These are phyloP conservation scores for Papiliotrema terrestris DNA, from an alignment of 1,284 basidiomycete genomes.

Conservation along the genomic window DNA sequence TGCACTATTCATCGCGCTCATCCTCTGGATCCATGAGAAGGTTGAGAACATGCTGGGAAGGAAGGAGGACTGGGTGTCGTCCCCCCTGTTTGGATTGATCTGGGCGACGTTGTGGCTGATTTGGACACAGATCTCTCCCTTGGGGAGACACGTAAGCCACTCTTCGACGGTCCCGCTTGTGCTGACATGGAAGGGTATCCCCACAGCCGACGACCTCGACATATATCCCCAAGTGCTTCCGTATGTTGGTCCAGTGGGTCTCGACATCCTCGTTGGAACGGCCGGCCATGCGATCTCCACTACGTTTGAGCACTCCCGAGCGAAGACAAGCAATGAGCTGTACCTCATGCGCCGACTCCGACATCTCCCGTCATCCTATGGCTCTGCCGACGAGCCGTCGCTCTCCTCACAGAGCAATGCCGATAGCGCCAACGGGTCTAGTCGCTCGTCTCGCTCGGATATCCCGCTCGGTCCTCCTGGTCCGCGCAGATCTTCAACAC, in stretches of 20 bases:
- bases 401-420: no score
- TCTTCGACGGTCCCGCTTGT: not conserved
- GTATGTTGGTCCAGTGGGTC: not conserved
- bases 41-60: not conserved
- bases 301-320: not conserved
- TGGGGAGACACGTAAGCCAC: not conserved
- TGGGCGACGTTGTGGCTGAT: not conserved
- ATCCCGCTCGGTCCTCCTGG: no score
- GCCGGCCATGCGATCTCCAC: not conserved
- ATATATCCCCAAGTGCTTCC: not conserved
- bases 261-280: not conserved
- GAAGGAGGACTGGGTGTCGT: not conserved
- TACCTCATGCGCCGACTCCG: no score
- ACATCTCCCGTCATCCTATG: no score
- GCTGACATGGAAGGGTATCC: not conserved
- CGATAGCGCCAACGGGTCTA: no score
- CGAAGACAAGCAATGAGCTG: no score
- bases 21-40: not conserved
- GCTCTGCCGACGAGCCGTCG: no score
- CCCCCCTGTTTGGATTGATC: not conserved
- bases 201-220: not conserved
- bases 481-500: no score
- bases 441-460: no score
- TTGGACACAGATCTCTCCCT: not conserved
- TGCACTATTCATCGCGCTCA: not conserved